Evolutionary conservation across 2,329 filamentous ascomycete genomes (phyloP).

Genomic region (Ceratocystis cubensis): DNA sequence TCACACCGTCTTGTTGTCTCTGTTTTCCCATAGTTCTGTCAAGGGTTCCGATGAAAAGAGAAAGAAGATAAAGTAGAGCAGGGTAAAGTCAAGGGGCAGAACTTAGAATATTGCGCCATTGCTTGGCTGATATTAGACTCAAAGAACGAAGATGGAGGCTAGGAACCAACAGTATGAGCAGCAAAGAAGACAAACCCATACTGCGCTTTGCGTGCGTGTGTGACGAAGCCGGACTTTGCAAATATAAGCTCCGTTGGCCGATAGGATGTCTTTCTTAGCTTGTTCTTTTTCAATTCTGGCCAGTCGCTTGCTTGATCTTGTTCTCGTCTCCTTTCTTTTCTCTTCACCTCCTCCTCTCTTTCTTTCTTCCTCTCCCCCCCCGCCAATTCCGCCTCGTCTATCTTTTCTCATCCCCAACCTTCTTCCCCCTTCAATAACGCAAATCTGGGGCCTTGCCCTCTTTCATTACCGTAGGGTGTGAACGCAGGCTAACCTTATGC

Average conservation of each 20-base stretch:
- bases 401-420: not conserved
- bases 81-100: too few relatives aligned
- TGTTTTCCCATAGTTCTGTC: not conserved
- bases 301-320: not conserved
- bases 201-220: not conserved
- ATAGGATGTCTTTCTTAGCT: not conserved
- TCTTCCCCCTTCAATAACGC: not conserved
- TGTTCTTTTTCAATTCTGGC: not conserved
- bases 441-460: not conserved
- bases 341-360: not conserved
- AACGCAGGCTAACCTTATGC: not conserved
- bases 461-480: not conserved
- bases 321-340: not conserved
- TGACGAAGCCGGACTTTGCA: not conserved
- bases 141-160: not conserved
- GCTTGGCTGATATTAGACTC: not conserved
- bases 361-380: not conserved
- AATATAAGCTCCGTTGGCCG: not conserved
- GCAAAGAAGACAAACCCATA: not conserved
- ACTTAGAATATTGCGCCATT: not conserved
- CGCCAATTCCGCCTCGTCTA: not conserved
- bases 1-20: constrained; percentile 9
- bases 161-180: not conserved
- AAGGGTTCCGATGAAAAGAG: not conserved
- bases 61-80: too few relatives aligned